Base-by-base conservation (phyloP, 2,329 filamentous ascomycete genomes). In the Nigrospora sphaerica region DNA sequence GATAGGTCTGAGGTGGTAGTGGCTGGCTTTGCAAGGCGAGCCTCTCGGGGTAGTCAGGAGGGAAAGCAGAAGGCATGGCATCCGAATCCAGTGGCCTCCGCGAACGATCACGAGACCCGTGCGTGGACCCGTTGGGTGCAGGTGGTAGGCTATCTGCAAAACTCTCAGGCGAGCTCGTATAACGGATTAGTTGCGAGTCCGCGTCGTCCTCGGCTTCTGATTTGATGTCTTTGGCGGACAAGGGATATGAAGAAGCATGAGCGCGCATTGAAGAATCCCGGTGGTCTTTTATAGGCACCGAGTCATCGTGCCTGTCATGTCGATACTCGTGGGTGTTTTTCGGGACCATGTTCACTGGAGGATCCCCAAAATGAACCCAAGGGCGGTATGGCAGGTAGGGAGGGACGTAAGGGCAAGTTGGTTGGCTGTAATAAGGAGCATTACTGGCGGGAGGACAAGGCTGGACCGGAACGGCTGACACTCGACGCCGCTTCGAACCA, bases 221-320 rank as follows among this genome's bases (percentile, higher is more conserved):
- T 64, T 82, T 82, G 62, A 81, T 71, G 7, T 81, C 77, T 58
- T 75, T 65, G 11, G 68, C 57, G 56, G 74, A 78, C 12, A 67
- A 57, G 40, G 68, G 62, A 57, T 71, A 74, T 19, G 63, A 56
- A 23, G 19, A 32, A 40, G 65, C 62, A 55, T 72, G 72, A 50
- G 69, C 68, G 52, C 70, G 69, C 43, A 70, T 70, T 47, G 67
- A 68, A 53, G 70, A 68, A 45, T 64, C 65, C 55, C 69, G 67
- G 55, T 73, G 71, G 44, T 70, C 19, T 23, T 7, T 4, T 23
- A 7, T 23, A 23, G 19, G 19, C 7, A 7, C 4, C 19, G 19
- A 23, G 19, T 23, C 19, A 4, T 23, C 19, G 4, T 4, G 19
- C 19, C 19, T 7, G 19, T 23, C 4, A 23, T 23, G 19, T 23